Conservation (phyloP, 371 early-diverging fungal species). For the Rhizopus delemar region DNA sequence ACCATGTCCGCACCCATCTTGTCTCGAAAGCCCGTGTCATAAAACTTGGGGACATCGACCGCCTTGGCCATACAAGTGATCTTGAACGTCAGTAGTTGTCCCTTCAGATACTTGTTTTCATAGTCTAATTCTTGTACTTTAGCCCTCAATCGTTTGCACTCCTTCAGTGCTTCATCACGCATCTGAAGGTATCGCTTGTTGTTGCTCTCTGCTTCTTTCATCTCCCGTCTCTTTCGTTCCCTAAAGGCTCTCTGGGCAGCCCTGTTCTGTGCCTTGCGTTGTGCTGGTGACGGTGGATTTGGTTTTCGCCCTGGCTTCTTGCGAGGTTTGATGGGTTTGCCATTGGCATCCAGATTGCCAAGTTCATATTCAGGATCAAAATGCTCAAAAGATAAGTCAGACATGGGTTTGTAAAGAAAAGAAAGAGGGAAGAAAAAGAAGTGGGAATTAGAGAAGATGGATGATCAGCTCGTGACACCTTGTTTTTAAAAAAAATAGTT, state of each 20-base stretch:
- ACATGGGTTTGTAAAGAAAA: constrained; percentile 5
- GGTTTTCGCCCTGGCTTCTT: constrained; percentile 50
- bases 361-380: constrained; percentile 48
- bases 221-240: constrained; percentile 74
- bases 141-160: constrained; percentile 18
- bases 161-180: constrained; percentile 37
- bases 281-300: constrained; percentile 54
- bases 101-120: constrained; percentile 40
- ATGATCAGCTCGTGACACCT: too few relatives aligned
- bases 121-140: constrained; percentile 31
- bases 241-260: constrained; percentile 79
- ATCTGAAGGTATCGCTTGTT: constrained; percentile 30
- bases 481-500: too few relatives aligned
- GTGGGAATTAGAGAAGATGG: not conserved
- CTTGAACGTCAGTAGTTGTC: constrained; percentile 33
- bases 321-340: constrained; percentile 44
- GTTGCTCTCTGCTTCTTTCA: constrained; percentile 66
- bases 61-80: constrained; percentile 39
- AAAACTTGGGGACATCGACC: constrained; percentile 42
- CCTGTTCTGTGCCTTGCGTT: constrained; percentile 74
- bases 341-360: constrained; percentile 36
- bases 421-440: not conserved
- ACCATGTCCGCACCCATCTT: constrained; percentile 38
- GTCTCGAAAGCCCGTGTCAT: constrained; percentile 32
- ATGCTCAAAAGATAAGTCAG: constrained; percentile 42